Base-by-base conservation (phyloP, 805 yeast species). In the Cyberlindnera meyerae region DNA sequence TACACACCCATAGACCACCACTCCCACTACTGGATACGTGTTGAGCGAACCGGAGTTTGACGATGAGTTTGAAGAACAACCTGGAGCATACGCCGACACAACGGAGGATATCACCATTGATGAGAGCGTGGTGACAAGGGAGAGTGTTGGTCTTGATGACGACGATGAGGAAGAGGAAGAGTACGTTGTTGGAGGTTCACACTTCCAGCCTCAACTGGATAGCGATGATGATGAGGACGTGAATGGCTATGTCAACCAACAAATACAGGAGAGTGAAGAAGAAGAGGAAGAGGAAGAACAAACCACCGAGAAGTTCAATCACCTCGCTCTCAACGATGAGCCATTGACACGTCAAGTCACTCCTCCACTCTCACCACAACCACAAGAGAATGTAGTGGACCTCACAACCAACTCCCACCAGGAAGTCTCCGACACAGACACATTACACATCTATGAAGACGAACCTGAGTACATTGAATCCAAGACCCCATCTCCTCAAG, bases 391-490 rank as follows among this genome's bases (percentile, higher is more conserved):
- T 20, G 9, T 9, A 7, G 9, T 20, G 7, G 35, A 34, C 14
- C 36, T 40, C 12, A 25, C 38, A 5, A 32, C 41, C n/a, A 31
- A 40, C 9, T 27, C 39, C 5, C 15, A 27, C 3, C 32, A 34
- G 14, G 45, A 46, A 6, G 36, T 45, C 12, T 46, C 57, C 8
- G 56, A 49, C 33, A 31, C 54, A 1, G 59, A 53, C 27, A 45
- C 57, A 7, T 31, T 46, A 16, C 56, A 53, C 15, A 45, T 51
- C 14, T 44, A 36, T 18, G 47, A 39, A n/a, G n/a, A n/a, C n/a
- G n/a, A n/a, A n/a, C 15, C 41, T 6, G 11, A 8, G 8, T 5
- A 8, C 29, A n/a, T 27, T 18, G 11, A 6, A 11, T 24, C 14
- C 6, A 24, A 6, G 7, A 24, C 14, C 6, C 27, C n/a, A 8